Evolutionary conservation across 805 yeast genomes (phyloP), one percentile per base, ranked within the genome.

Genomic region (Kazachstania martiniae): DNA sequence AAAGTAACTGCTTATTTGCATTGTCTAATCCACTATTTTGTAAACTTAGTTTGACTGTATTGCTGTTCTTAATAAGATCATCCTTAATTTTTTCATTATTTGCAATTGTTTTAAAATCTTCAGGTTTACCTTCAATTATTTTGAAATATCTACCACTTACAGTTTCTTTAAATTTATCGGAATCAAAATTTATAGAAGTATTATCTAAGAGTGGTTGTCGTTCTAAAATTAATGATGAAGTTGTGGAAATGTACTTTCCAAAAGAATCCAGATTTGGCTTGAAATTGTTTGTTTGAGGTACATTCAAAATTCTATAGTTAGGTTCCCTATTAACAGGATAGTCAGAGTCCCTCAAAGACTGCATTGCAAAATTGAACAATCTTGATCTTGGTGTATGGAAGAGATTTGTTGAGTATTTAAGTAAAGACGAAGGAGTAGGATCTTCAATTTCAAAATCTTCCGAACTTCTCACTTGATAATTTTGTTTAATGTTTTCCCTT

Each of bases 181-280:
- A 18, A 31, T 50, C 42, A 4, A 37, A 28, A 3, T 36, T 17
- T 6, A 47, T 31, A 4, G 31, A 25, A 4, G 43, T 18, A 29
- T 53, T 54, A n/a, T 44, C 44, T 19, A 47, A 36, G 16, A 49
- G 36, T 18, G 35, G 47, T 29, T 56, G 57, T 25, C 41, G 44
- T 21, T 44, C 41, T 16, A 48, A 28, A 5, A 38, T 33, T 14
- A 51, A 29, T 3, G 52, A 53, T n/a, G n/a, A n/a, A 43, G 71
- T 62, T 1, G 94, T 94, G 7, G 70, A 62, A 2, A 77, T 65
- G 29, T 87, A 60, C 9, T 82, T 70, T 6, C 86, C 96, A 8
- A 80, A 35, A 10, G 29, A 12, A 12, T 25, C n/a, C 6, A 42
- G 37, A 21, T 33, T 21, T 4, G 26, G 35, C 18, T 33, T 32